These are phyloP conservation scores for Sclerotinia subarctica DNA, from an alignment of 2,329 filamentous ascomycete genomes.

Conservation along the genomic window DNA sequence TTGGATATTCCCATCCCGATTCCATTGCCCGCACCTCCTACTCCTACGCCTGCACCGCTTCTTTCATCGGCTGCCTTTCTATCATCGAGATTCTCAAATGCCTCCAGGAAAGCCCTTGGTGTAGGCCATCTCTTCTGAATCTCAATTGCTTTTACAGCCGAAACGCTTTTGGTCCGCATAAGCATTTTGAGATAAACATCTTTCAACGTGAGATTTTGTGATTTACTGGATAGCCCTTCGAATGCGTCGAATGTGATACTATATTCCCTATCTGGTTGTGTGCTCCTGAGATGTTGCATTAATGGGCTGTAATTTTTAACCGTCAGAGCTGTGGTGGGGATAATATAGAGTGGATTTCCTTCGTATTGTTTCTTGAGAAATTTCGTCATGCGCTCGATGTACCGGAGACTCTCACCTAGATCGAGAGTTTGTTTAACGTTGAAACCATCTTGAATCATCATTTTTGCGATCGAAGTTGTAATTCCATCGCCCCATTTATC, in stretches of 20 bases:
- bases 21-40: neutral
- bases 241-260: slow-evolving; percentile 69
- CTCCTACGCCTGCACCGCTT: neutral
- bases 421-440: slow-evolving; percentile 74
- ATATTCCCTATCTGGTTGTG: slow-evolving; percentile 42
- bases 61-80: neutral
- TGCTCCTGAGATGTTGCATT: slow-evolving; percentile 55
- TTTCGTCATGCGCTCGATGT: slow-evolving; percentile 68
- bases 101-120: slow-evolving; percentile 67
- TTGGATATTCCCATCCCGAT: neutral
- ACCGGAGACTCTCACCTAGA: slow-evolving; percentile 75
- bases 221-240: slow-evolving; percentile 70
- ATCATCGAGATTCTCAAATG: slow-evolving; percentile 46
- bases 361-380: slow-evolving; percentile 66
- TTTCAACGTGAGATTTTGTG: slow-evolving; percentile 67
- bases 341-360: slow-evolving; percentile 53
- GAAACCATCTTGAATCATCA: slow-evolving; percentile 74
- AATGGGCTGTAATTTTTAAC: slow-evolving; percentile 63
- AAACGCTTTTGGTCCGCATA: slow-evolving; percentile 74
- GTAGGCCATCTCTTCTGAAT: slow-evolving; percentile 78
- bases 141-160: slow-evolving; percentile 74
- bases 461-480: slow-evolving; percentile 69
- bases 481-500: slow-evolving; percentile 67
- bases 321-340: slow-evolving; percentile 63
- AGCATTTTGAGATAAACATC: slow-evolving; percentile 82